These are phyloP conservation scores for Fraxinus nigra DNA, from an alignment of 305 asterid species.

Conservation along the genomic window DNA sequence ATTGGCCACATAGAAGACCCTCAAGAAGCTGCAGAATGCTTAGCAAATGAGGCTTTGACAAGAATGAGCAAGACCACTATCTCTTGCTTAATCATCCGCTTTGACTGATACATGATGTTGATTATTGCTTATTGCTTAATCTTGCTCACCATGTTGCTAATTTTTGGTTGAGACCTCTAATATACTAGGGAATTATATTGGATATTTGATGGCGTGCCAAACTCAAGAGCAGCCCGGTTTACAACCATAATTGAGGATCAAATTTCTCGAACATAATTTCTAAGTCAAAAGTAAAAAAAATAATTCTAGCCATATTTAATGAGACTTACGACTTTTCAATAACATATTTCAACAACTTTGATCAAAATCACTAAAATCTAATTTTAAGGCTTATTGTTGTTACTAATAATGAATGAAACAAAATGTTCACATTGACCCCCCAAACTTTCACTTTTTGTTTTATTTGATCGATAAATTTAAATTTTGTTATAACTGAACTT, in stretches of 20 bases:
- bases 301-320: no score
- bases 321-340: background rate
- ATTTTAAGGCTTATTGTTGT: background rate
- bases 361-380: background rate
- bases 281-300: background rate
- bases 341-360: background rate
- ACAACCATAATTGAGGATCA: background rate
- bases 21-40: constrained; percentile 60
- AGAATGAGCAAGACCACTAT: constrained; percentile 54
- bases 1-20: constrained; percentile 59
- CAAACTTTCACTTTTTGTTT: background rate
- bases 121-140: background rate
- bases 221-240: background rate
- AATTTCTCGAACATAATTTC: background rate
- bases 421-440: background rate
- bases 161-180: background rate
- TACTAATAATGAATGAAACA: background rate
- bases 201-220: background rate
- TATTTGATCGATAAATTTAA: background rate
- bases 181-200: background rate
- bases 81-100: constrained; percentile 56
- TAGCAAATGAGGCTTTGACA: constrained; percentile 56
- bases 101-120: constrained; percentile 29
- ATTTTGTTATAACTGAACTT: background rate
- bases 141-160: constrained; percentile 1